These are phyloP conservation scores for Aphanomyces invadans DNA, from an alignment of 352 stramenopile species.

Conservation along the genomic window DNA sequence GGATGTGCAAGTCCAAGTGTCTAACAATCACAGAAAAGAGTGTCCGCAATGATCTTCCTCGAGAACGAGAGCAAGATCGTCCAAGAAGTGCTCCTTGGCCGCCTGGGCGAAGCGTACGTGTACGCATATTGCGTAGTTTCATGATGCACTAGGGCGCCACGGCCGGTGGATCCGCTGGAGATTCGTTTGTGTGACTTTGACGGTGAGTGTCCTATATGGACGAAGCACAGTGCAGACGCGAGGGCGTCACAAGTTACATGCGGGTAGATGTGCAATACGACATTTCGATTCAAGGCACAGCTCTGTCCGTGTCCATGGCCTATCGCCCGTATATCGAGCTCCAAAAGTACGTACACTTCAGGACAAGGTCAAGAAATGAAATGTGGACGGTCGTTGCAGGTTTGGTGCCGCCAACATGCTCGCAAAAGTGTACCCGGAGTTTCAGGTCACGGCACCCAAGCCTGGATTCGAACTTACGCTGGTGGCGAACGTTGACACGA, in stretches of 20 bases:
- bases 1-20: too few relatives aligned
- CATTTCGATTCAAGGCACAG: constrained; percentile 60
- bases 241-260: background rate
- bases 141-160: constrained; percentile 43
- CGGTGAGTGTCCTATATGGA: too few relatives aligned
- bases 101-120: constrained; percentile 56
- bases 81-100: constrained; percentile 69
- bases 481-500: constrained; percentile 65
- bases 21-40: too few relatives aligned
- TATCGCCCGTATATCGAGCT: constrained; percentile 70
- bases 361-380: background rate
- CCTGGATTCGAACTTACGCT: constrained; percentile 74
- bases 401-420: constrained; percentile 68
- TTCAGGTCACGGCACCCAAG: constrained; percentile 52
- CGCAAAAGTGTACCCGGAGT: constrained; percentile 60
- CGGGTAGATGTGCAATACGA: constrained; percentile 78
- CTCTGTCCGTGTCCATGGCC: constrained; percentile 61
- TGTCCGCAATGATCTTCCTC: constrained; percentile 62
- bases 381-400: constrained; percentile 33
- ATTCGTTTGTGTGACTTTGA: constrained; percentile 82
- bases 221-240: too few relatives aligned
- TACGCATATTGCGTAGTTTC: constrained; percentile 2
- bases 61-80: constrained; percentile 86
- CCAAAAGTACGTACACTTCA: constrained; percentile 34
- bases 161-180: constrained; percentile 62